These are phyloP conservation scores for Mychonastes homosphaera DNA, from an alignment of 139 green algal species.

Conservation along the genomic window DNA sequence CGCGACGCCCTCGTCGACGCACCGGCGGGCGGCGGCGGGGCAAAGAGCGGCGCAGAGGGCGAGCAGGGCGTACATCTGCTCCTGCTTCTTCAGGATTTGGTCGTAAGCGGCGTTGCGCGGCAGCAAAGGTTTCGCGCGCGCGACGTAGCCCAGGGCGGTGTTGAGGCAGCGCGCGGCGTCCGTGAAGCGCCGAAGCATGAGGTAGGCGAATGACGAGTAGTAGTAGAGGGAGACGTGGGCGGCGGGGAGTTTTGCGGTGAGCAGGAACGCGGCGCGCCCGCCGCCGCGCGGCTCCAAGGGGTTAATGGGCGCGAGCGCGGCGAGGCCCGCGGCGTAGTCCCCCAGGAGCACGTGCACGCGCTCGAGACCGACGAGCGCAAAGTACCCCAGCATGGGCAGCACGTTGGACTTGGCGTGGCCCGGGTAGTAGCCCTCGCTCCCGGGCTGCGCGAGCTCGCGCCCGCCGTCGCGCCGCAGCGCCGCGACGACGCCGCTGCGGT, in stretches of 20 bases:
- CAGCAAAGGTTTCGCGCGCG: constrained; percentile 65
- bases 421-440: constrained; percentile 60
- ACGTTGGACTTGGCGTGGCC: constrained; percentile 82
- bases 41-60: constrained; percentile 72
- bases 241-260: constrained; percentile 61
- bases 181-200: constrained; percentile 61
- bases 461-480: constrained; percentile 55
- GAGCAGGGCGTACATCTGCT: constrained; percentile 94
- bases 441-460: constrained; percentile 16
- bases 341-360: constrained; percentile 86
- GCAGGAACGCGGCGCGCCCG: constrained; percentile 70
- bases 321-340: constrained; percentile 56
- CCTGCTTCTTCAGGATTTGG: constrained; percentile 94
- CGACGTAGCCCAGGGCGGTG: constrained; percentile 74
- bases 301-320: constrained; percentile 26
- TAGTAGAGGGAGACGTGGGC: constrained; percentile 90
- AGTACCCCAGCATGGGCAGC: constrained; percentile 92
- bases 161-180: constrained; percentile 65
- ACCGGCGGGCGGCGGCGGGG: constrained; percentile 36
- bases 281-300: too few relatives aligned
- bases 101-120: constrained; percentile 29
- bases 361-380: constrained; percentile 78
- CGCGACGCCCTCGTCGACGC: constrained; percentile 66
- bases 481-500: constrained; percentile 64
- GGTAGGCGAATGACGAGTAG: constrained; percentile 87